These are phyloP conservation scores for Myxozyma vanderwaltii DNA, from an alignment of 805 yeast genomes.

Conservation along the genomic window DNA sequence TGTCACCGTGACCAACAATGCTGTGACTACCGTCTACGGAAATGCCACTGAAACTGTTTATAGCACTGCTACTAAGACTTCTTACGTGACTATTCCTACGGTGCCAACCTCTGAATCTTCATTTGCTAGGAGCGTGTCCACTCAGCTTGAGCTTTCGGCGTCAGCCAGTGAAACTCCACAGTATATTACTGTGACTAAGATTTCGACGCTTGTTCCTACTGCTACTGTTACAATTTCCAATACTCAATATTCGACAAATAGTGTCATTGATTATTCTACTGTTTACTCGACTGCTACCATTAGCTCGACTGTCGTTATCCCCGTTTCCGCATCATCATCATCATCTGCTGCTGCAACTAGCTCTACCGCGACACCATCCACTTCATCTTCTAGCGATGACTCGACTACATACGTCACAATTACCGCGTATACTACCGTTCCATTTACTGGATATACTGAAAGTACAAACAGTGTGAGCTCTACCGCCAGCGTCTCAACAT, in stretches of 20 bases:
- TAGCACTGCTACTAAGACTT: constrained; percentile 8
- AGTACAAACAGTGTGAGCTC: not conserved
- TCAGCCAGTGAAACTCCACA: not conserved
- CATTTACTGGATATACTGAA: not conserved
- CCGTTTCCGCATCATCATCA: not conserved
- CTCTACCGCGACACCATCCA: not conserved
- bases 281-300: not conserved
- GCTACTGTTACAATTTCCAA: constrained; percentile 1
- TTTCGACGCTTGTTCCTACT: constrained; percentile 4
- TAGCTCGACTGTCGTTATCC: not conserved
- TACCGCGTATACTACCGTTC: constrained; percentile 10
- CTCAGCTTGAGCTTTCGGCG: not conserved
- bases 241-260: constrained; percentile 6
- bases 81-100: constrained; percentile 9
- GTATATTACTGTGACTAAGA: constrained; percentile 7
- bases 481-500: constrained; percentile 1
- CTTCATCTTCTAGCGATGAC: not conserved
- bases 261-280: not conserved
- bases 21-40: constrained; percentile 1
- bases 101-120: not conserved
- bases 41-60: not conserved
- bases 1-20: constrained; percentile 3
- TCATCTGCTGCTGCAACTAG: not conserved
- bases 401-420: constrained; percentile 12
- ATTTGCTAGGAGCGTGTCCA: not conserved